Conservation (phyloP, 441 rosid genomes). For the Populus hybrid region DNA sequence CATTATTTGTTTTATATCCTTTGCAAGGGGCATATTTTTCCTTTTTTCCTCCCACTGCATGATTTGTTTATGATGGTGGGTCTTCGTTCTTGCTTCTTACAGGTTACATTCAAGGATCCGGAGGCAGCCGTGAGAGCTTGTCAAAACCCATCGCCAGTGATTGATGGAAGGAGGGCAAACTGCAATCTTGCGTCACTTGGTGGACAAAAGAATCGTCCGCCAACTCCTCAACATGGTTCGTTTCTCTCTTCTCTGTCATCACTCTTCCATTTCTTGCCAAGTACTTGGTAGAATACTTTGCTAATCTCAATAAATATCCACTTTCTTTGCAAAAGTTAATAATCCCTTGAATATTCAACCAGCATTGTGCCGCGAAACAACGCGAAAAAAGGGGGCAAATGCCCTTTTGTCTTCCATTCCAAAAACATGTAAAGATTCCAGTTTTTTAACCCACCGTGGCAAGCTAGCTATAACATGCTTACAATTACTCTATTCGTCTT, state of each 20-base stretch:
- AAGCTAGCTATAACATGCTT: not conserved
- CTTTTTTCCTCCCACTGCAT: not conserved
- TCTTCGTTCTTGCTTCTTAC: constrained; percentile 2
- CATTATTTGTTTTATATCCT: not conserved
- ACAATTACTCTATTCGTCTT: not conserved
- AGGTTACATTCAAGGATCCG: constrained; percentile 92
- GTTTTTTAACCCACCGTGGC: not conserved
- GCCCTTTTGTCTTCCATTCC: not conserved
- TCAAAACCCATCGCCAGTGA: constrained; percentile 77
- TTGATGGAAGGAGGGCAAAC: constrained; percentile 93
- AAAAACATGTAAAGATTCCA: not conserved
- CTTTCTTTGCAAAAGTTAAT: not conserved
- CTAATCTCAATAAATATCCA: not conserved
- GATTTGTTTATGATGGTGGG: not conserved
- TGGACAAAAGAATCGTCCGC: constrained; percentile 60
- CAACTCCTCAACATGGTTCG: constrained; percentile 61
- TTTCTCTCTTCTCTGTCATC: constrained; percentile 3
- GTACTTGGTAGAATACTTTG: not conserved
- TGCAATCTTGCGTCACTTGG: constrained; percentile 97
- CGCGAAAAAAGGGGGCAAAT: not conserved
- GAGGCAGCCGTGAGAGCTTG: constrained; percentile 93
- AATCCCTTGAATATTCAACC: constrained; percentile 11
- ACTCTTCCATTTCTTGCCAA: not conserved
- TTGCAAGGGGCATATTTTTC: not conserved
- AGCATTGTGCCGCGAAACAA: not conserved